Base-by-base conservation (phyloP, 2,329 filamentous ascomycete species). In the Colletotrichum falcatum region DNA sequence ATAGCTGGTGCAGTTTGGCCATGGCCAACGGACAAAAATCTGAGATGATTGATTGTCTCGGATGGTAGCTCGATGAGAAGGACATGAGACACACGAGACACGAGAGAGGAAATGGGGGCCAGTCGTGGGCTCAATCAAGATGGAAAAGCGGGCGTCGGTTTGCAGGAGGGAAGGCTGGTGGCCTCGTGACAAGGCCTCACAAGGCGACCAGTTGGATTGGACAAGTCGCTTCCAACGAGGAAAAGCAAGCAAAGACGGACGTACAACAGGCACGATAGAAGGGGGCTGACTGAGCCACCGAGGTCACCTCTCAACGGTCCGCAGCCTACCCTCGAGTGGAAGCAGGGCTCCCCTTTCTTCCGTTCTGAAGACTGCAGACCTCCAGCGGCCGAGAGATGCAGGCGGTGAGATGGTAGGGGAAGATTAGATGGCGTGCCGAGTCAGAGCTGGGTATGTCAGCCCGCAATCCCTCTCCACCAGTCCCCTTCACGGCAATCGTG, bases 401-500 rank as follows among this genome's bases (percentile, higher is more conserved):
- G 53, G 35, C 39, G 46, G 26, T 49, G 55, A 48, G 44, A 49
- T n/a, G 11, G 37, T 26, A 61, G 30, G 54, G 51, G 30, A 55
- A 48, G 46, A 39, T n/a, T 30, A 48, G 46, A 61, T 68, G 68
- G 68, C 68, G 59, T 60, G 44, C 46, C 33, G 60, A 53, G 64
- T 69, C 58, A 61, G 26, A 69, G 65, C 68, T 71, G 68, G 68
- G 54, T 48, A 54, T 33, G 23, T 69, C 65, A 69, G 68, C 68
- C 63, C 35, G n/a, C 9, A 48, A 49, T 55, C 37, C 18, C 23
- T 69, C 35, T 35, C 54, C 12, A n/a, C 69, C 65, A 71, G 65
- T 71, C 65, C 26, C 53, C 37, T 71, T 64, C 69, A 70, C 61
- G 61, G 60, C 65, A 70, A 65, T 55, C 23, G 14, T 23, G 53